Conservation (phyloP, 257 asterid species). For the Solanum phureja region DNA sequence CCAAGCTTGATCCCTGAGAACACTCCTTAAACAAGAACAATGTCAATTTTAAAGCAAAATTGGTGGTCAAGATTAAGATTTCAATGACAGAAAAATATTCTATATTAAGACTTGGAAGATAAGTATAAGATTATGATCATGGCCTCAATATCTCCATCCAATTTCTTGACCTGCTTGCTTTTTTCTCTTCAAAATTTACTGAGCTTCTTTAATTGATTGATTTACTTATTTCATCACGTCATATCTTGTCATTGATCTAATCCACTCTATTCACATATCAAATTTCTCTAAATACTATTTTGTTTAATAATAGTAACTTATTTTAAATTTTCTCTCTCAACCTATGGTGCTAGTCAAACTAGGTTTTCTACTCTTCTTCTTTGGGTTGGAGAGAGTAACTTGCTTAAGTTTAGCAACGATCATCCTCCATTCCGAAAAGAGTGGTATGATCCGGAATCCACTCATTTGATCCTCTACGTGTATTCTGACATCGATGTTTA, state of each 20-base stretch:
- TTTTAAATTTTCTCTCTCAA: background rate
- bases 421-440: background rate
- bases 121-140: background rate
- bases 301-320: background rate
- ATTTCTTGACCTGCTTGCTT: background rate
- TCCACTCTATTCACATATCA: background rate
- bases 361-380: background rate
- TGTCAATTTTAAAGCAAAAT: background rate
- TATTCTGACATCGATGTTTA: background rate
- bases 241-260: background rate
- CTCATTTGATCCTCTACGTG: background rate
- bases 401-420: background rate
- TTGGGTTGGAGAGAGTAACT: background rate
- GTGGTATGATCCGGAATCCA: background rate
- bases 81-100: background rate
- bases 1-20: conserved; percentile 30
- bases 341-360: background rate
- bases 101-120: background rate
- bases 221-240: background rate
- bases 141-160: background rate
- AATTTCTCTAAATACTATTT: background rate
- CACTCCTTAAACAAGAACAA: background rate
- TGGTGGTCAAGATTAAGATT: background rate
- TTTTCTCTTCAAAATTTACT: background rate
- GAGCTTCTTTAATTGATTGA: background rate